Evolutionary conservation across 1,284 basidiomycete genomes (phyloP), one percentile per base, ranked within the genome.

Genomic region (Ustilago tritici): DNA sequence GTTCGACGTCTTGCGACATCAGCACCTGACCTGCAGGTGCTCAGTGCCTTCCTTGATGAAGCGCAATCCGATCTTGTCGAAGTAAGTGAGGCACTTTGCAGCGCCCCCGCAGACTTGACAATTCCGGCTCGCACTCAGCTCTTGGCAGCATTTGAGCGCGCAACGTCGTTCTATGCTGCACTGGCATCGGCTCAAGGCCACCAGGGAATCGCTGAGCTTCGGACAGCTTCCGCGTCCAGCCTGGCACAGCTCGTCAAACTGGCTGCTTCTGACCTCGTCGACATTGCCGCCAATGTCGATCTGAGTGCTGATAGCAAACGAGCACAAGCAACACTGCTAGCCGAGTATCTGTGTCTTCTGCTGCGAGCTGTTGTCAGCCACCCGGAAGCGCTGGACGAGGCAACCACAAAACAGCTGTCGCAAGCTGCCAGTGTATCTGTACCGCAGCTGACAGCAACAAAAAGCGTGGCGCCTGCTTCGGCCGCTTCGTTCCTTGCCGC

Each of bases 401-500:
- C 61, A 8, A 53, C 57, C 9, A 56, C 57, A 3, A 46, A 70
- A 23, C 49, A 60, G 23, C 57, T 78, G 14, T 58, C 62, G 3
- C 40, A 65, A 31, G 59, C 63, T 11, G 55, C 71, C 5, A 47
- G 43, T 15, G 52, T 28, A 12, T 65, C 68, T 19, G 38, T 78
- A 2, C 76, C 76, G 17, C 65, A 65, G 38, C 65, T 78, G 9
- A 63, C 61, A 36, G 60, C 41, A 5, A 57, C 64, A 3, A 68
- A 61, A 43, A 41, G 65, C 49, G 56, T 79, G 1, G 36, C 66
- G 1, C 66, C 73, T 10, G 56, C 69, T 4, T 58, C 70, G 2
- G 65, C 66, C 5, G 69, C 77, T 1, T 46, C 69, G 7, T 65
- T 79, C 52, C 61, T 76, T 11, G 65, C 69, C 4, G 59, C 66